Percentiles rank a stretch among this genome's conserved stretches.
These are phyloP conservation scores for Strobilomyces confusus DNA, from an alignment of 768 basidiomycete genomes.

Conservation along the genomic window DNA sequence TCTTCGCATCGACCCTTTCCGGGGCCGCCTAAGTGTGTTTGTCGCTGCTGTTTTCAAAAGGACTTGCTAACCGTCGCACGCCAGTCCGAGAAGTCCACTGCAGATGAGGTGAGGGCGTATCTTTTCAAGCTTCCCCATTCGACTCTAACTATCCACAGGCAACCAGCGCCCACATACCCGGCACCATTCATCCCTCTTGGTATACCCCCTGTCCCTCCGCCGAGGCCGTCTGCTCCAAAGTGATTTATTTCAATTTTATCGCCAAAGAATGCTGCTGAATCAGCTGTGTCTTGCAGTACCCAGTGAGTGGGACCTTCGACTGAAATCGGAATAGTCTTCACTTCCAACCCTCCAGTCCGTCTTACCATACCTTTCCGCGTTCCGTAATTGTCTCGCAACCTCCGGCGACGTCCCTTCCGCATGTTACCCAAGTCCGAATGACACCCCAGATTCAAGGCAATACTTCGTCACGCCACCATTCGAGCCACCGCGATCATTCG, in stretches of 20 bases:
- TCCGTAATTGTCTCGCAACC: constrained; percentile 5
- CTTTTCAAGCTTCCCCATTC: not conserved
- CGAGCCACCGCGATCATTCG: not conserved
- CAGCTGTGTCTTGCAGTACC: constrained; percentile 9
- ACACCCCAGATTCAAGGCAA: constrained; percentile 1
- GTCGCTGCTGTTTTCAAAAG: not conserved
- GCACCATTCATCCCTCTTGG: constrained; percentile 20
- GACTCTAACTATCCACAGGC: constrained; percentile 11
- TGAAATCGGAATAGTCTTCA: constrained; percentile 11
- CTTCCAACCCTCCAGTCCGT: constrained; percentile 11
- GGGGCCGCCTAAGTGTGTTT: constrained; percentile 17
- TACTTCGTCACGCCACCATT: constrained; percentile 5
- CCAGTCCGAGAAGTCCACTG: constrained; percentile 10
- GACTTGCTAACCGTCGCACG: constrained; percentile 1
- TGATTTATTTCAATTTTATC: constrained; percentile 7
- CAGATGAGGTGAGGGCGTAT: constrained; percentile 12
- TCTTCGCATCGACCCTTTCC: constrained; percentile 16
- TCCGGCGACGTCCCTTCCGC: not conserved
- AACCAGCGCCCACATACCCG: constrained; percentile 11
- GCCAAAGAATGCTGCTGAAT: constrained; percentile 6
- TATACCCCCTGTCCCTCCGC: constrained; percentile 14
- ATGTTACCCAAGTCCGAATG: constrained; percentile 1
- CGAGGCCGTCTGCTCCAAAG: constrained; percentile 19
- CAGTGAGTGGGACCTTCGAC: constrained; percentile 23
- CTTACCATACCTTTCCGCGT: constrained; percentile 30